Evolutionary conservation across 805 yeast species (phyloP), one percentile per base, ranked within the genome.

Genomic region (Metschnikowia noctiluminum): DNA sequence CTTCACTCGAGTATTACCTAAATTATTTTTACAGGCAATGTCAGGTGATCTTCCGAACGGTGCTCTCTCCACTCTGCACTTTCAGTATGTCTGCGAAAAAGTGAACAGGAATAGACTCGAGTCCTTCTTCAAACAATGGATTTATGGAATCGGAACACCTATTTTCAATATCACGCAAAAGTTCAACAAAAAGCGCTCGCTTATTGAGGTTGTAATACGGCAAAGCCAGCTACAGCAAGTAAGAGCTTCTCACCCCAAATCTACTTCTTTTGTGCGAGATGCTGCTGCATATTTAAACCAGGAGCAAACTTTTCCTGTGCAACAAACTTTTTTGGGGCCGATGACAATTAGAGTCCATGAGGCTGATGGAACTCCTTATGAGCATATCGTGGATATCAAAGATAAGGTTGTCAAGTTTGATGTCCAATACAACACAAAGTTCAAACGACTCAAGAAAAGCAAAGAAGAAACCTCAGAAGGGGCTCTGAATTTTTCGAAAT

Each of bases 291-390:
- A 69, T 35, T 54, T 77, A 13, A 79, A 78, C 42, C 72, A 70
- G 15, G 78, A 74, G 38, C 73, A 71, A 6, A 42, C 58, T 0
- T 63, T 56, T 40, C 71, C 71, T 7, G 64, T 71, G 0, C 82
- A 76, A 38, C 64, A 69, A n/a, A 77, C 84, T 2, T 89, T 91
- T 61, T 79, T 88, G 0, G 99, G 99, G 0, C 97, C 98, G 0
- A 89, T 94, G 87, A 94, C 99, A 0, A 88, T 94, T 35, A 75
- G 99, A 60, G 91, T 94, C 35, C 99, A 94, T 63, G 99, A 94
- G 62, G 95, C 97, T 0, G 98, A 94, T 65, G 99, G 99, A 8
- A 89, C 98, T 0, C 99, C 99, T 0, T 94, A 94, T 62, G 99
- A 94, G 61, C 99, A 94, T 64, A 92, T 94, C 42, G 96, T 94